These are phyloP conservation scores for Neopestalotiopsis clavispora DNA, from an alignment of 2,329 filamentous ascomycete species.

Conservation along the genomic window DNA sequence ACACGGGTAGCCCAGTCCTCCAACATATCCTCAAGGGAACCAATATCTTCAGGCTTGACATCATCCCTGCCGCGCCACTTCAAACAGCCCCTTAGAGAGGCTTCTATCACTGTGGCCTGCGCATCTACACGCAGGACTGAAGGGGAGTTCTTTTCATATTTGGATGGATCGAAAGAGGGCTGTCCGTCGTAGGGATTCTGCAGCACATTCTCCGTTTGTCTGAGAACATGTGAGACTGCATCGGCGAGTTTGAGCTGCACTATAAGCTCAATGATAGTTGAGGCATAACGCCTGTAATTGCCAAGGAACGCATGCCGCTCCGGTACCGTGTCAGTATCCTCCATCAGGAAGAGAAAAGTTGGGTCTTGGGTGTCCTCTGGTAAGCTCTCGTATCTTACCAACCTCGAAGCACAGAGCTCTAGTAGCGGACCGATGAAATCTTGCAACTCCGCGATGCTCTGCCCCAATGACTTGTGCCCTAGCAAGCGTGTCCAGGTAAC, in stretches of 20 bases:
- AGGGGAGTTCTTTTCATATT: constrained; percentile 71
- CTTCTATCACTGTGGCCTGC: constrained; percentile 87
- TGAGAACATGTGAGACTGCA: constrained; percentile 86
- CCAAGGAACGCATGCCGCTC: constrained; percentile 94
- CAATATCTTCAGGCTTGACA: constrained; percentile 50
- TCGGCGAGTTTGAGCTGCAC: constrained; percentile 82
- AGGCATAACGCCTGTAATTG: constrained; percentile 92
- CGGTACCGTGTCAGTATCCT: constrained; percentile 93
- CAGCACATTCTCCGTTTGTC: constrained; percentile 75
- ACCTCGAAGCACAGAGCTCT: constrained; percentile 79
- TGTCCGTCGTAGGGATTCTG: constrained; percentile 76
- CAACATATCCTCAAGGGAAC: constrained; percentile 65
- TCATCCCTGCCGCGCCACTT: constrained; percentile 65
- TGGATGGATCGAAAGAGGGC: constrained; percentile 67
- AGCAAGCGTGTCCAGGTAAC: constrained; percentile 89
- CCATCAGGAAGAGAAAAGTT: constrained; percentile 80
- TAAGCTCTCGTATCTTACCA: constrained; percentile 86
- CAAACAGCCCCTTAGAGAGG: constrained; percentile 84
- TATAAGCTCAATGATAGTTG: constrained; percentile 84
- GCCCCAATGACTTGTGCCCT: constrained; percentile 70
- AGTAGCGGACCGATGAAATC: constrained; percentile 75
- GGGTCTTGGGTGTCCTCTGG: constrained; percentile 82
- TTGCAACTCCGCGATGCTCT: constrained; percentile 63
- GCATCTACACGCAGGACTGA: constrained; percentile 83
- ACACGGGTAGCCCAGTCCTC: constrained; percentile 76